These are phyloP conservation scores for Aegilops speltoides DNA, from an alignment of 176 grass and related monocot genomes.

Conservation along the genomic window DNA sequence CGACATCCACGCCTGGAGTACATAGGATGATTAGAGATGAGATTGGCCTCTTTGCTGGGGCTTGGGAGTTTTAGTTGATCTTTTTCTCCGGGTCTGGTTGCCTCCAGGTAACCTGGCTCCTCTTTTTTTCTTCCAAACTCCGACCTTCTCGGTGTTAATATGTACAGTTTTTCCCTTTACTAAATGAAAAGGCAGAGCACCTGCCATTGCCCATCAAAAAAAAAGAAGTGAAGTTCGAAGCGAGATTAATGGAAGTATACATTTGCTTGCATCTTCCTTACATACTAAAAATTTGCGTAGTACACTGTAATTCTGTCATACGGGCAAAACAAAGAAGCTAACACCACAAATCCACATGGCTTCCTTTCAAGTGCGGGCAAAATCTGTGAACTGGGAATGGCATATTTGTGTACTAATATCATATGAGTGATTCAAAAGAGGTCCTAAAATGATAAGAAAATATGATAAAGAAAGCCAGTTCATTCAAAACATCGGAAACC, in stretches of 20 bases:
- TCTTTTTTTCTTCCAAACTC: too few species aligned
- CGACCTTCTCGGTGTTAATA: too few species aligned
- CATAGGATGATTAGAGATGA: too few species aligned
- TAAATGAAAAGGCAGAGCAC: neutral
- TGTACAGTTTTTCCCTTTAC: too few species aligned
- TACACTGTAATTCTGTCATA: neutral
- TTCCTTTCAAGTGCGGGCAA: neutral
- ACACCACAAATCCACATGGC: neutral
- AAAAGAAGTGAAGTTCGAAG: neutral
- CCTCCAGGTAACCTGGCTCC: too few species aligned
- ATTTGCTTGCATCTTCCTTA: constrained; percentile 11
- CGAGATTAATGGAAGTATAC: neutral
- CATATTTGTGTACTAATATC: constrained; percentile 2
- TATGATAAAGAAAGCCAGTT: neutral
- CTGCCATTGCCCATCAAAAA: too few species aligned
- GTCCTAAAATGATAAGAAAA: neutral
- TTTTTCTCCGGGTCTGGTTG: too few species aligned
- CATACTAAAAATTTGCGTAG: constrained; percentile 7
- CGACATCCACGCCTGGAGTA: too few species aligned
- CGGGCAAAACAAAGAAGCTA: neutral
- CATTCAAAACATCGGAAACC: neutral
- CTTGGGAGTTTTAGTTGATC: too few species aligned
- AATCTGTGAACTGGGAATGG: neutral
- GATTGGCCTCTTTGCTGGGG: too few species aligned
- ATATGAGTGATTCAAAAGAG: neutral